A percentile compares a stretch with the other conserved stretches of the same genome.
Evolutionary conservation across 2,329 filamentous ascomycete species (phyloP).

Genomic region (Hyphodiscus sp.): DNA sequence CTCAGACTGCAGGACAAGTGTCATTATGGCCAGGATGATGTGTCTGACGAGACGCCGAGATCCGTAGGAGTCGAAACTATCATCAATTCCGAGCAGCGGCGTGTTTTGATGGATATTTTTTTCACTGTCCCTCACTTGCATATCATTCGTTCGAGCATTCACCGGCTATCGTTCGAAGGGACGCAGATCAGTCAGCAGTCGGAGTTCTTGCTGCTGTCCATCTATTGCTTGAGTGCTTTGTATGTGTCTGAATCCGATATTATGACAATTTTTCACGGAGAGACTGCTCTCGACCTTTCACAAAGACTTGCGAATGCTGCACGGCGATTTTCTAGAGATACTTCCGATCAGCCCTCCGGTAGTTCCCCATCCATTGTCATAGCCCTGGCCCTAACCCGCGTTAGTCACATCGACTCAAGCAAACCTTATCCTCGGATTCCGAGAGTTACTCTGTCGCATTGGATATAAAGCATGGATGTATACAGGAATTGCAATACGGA

Average conservation of each 20-base stretch:
- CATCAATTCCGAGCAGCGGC: background rate
- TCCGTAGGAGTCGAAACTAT: background rate
- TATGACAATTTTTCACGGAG: background rate
- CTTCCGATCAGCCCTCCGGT: background rate
- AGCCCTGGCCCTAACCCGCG: background rate
- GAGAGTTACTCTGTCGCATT: slow-evolving; percentile 7
- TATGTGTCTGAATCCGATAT: background rate
- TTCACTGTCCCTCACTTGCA: background rate
- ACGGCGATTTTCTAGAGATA: background rate
- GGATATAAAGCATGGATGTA: slow-evolving; percentile 13
- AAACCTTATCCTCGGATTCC: slow-evolving; percentile 8
- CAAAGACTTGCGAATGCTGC: background rate
- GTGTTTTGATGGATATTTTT: background rate
- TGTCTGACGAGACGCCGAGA: background rate
- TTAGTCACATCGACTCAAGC: slow-evolving; percentile 7
- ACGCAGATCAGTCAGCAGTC: background rate
- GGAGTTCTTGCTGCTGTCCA: background rate
- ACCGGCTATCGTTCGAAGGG: background rate
- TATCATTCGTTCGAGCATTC: background rate
- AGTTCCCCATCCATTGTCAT: background rate
- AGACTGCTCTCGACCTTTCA: background rate
- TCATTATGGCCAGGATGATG: background rate
- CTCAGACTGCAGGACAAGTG: background rate
- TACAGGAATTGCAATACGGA: slow-evolving; percentile 7
- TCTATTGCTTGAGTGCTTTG: background rate